phyloP scores from a whole-genome alignment of 2,329 filamentous ascomycete genomes.

The Colletotrichum sp. region DNA sequence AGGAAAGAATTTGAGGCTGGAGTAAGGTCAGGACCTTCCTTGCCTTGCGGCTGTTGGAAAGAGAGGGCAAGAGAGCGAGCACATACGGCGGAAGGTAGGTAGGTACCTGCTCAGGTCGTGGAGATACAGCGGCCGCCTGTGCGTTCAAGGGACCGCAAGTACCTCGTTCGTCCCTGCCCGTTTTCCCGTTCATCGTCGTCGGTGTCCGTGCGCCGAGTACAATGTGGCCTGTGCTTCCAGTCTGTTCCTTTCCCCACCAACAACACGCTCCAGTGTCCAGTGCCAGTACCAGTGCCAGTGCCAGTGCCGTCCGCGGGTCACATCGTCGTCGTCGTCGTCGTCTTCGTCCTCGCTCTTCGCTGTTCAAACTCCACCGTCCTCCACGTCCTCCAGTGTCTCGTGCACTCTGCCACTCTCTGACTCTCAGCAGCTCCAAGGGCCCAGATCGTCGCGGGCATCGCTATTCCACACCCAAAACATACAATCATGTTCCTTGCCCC shows the following conservation, averaged over 20 bases:
- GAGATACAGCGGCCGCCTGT: slow-evolving; percentile 18
- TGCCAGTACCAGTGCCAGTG: neutral
- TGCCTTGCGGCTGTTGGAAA: neutral
- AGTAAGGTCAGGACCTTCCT: neutral
- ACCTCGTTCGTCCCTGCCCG: neutral
- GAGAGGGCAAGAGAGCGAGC: neutral
- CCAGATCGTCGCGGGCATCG: slow-evolving; percentile 13
- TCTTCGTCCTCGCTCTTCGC: neutral
- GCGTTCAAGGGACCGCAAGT: slow-evolving; percentile 6
- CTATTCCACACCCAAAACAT: neutral
- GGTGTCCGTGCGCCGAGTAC: neutral
- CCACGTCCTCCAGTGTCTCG: neutral
- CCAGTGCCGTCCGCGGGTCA: neutral
- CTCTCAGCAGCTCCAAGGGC: neutral
- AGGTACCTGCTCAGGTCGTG: neutral
- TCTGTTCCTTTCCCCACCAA: neutral
- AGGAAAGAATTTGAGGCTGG: neutral
- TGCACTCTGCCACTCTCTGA: neutral
- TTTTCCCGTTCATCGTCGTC: neutral
- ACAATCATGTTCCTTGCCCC: neutral
- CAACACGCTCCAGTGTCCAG: neutral
- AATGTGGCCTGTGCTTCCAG: neutral
- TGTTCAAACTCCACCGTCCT: neutral
- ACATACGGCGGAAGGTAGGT: neutral
- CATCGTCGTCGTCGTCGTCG: neutral